Base-by-base conservation (phyloP, 2,329 filamentous ascomycete species). In the Neonectria punicea region DNA sequence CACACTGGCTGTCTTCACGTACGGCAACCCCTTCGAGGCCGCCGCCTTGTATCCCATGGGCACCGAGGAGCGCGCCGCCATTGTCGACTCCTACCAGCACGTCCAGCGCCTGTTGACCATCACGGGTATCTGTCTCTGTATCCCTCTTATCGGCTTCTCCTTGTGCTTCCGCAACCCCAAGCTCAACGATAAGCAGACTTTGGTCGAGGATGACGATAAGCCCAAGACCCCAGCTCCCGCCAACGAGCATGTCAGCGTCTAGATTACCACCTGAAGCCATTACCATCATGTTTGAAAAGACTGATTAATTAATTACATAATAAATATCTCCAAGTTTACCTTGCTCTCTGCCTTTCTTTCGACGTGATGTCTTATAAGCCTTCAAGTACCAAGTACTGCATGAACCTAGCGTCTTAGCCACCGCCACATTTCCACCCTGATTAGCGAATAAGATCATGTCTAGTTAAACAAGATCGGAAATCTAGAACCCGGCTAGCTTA, bases 71-170 rank as follows among this genome's bases (percentile, higher is more conserved):
- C 80, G 83, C 25, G 63, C 68, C 4, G 82, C 77, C 60, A 79
- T 85, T 43, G 78, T 85, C 61, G 70, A 73, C 8, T 76, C 83
- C 4, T 86, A 86, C 69, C 79, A 83, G 71, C 75, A 84, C 49
- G 79, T 82, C 0, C 84, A 86, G 78, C 78, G 80, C 7, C 72
- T 84, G 34, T 78, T 86, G 10, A 80, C 78, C 57, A 84, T 86
- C 60, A 81, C 81, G 4, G 84, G 84, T 36, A 82, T 86, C 70
- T 83, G 81, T 62, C 75, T 86, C 30, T 84, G 80, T 54, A 77
- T 85, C 32, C 84, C 83, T 25, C 79, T 85, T 22, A 83, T 86
- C 32, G 78, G 63, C 1, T 83, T 85, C 55, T 80, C 82, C 2
- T 43, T 80, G 10, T 71, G 73, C 58, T 72, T 84, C 61, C 79